Base-by-base conservation (phyloP, 2,329 filamentous ascomycete species). In the Trichoderma sp. region DNA sequence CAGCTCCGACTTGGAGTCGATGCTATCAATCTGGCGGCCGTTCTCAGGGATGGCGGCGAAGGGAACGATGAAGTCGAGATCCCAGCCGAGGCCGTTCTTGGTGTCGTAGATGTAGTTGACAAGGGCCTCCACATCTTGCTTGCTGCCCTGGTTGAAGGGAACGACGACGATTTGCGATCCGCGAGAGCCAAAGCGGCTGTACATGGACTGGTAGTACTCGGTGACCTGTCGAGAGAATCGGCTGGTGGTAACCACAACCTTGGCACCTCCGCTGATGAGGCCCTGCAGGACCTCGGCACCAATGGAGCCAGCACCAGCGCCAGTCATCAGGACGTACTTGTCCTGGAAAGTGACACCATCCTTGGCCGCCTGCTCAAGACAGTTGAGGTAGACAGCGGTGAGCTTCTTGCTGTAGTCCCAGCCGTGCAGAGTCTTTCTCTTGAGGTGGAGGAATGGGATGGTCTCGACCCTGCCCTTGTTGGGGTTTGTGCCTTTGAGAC, bases 341-440 rank as follows among this genome's bases (percentile, higher is more conserved):
- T 92, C 93, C 78, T 93, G 88, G 84, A 97, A 99, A 56, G 90
- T 95, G 69, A 99, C 89, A 79, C 95, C 95, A 67, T 88, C 85
- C 75, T 89, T 91, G 71, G 95, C 95, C 72, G 94, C 93, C 71
- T 94, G 88, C 82, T 97, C 94, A 35, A 99, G 82, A 70, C 93
- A 93, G 78, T 97, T 93, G 37, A 99, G 88, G 78, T 99, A 99
- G 73, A 94, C 81, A 67, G 92, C 92, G 27, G 95, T 98, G 68
- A 99, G 87, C 84, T 96, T 97, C 87, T 98, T 99, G 88, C 93
- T 98, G 84, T 98, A 99, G 77, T 98, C 94, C 95, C 95, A 99
- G 70, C 94, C 94, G 76, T 97, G 91, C 70, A 94, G 88, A 64
- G 92, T 89, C 81, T 97, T 96, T 80, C 93, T 92, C 87, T 97